Percentiles rank a stretch among this genome's conserved stretches.
phyloP scores from a whole-genome alignment of 331 rosid species.

The Saraca asoca region DNA sequence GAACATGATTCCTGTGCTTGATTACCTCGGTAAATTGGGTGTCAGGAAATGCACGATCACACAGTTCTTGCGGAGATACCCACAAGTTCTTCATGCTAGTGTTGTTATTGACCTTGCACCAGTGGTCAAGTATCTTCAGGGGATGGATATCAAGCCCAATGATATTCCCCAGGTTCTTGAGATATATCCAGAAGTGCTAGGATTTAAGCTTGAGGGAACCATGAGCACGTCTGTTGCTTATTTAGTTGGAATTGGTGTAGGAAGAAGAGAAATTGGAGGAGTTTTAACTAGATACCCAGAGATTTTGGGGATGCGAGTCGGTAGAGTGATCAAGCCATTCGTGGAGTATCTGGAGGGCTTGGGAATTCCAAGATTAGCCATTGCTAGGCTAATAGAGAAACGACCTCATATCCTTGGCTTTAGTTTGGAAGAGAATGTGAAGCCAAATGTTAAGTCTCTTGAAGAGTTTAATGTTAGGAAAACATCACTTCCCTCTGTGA shows the following conservation, averaged over 20 bases:
- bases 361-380: slow-evolving; percentile 87
- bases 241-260: slow-evolving; percentile 86
- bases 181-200: slow-evolving; percentile 85
- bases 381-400: slow-evolving; percentile 87
- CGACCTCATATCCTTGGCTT: slow-evolving; percentile 89
- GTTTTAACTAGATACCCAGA: slow-evolving; percentile 82
- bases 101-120: slow-evolving; percentile 92
- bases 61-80: slow-evolving; percentile 78
- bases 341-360: slow-evolving; percentile 83
- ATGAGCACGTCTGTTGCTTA: slow-evolving; percentile 97
- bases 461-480: slow-evolving; percentile 67
- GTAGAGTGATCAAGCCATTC: slow-evolving; percentile 81
- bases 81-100: slow-evolving; percentile 96
- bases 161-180: slow-evolving; percentile 89
- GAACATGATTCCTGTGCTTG: slow-evolving; percentile 97
- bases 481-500: slow-evolving; percentile 65
- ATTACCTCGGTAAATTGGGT: slow-evolving; percentile 95
- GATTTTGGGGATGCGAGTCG: slow-evolving; percentile 96
- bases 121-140: slow-evolving; percentile 86
- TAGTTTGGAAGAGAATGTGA: slow-evolving; percentile 70
- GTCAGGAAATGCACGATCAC: slow-evolving; percentile 83
- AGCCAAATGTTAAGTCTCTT: slow-evolving; percentile 75
- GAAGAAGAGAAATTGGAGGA: slow-evolving; percentile 87
- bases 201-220: slow-evolving; percentile 98
- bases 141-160: slow-evolving; percentile 82